Percentiles rank a stretch among this genome's conserved stretches.
Conservation (phyloP, 1,284 basidiomycete species). For the Sporisorium scitamineum region DNA sequence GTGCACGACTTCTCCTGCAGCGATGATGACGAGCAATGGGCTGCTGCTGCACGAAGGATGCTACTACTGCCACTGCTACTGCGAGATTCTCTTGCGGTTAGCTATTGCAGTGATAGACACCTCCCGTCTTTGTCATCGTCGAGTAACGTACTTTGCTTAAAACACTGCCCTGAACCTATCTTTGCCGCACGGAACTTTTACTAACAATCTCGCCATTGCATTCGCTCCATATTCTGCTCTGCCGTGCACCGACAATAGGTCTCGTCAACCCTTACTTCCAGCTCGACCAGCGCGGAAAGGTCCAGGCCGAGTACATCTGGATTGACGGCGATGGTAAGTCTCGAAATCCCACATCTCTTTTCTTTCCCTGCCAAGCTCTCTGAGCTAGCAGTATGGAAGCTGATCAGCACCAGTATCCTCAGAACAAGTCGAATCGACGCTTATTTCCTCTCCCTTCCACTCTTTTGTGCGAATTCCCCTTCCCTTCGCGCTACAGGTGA, state of each 20-base stretch:
- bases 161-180: not conserved
- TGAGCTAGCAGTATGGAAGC: not conserved
- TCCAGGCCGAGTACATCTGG: conserved; percentile 69
- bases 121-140: not conserved
- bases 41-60: not conserved
- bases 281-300: conserved; percentile 64
- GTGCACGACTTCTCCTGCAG: not conserved
- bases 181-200: not conserved
- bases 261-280: conserved; percentile 60
- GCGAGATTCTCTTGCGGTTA: not conserved
- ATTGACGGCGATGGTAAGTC: conserved; percentile 72
- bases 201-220: conserved; percentile 1
- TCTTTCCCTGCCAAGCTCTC: not conserved
- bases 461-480: not conserved
- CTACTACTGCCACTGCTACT: not conserved
- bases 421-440: not conserved
- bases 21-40: conserved; percentile 5
- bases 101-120: not conserved
- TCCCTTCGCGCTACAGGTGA: conserved; percentile 28
- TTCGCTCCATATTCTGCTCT: not conserved
- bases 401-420: not conserved
- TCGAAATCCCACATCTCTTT: not conserved
- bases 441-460: not conserved
- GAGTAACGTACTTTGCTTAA: not conserved
- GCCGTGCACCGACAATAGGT: conserved; percentile 21